Conservation (phyloP, 768 basidiomycete species). For the Amanita fuliginea region DNA sequence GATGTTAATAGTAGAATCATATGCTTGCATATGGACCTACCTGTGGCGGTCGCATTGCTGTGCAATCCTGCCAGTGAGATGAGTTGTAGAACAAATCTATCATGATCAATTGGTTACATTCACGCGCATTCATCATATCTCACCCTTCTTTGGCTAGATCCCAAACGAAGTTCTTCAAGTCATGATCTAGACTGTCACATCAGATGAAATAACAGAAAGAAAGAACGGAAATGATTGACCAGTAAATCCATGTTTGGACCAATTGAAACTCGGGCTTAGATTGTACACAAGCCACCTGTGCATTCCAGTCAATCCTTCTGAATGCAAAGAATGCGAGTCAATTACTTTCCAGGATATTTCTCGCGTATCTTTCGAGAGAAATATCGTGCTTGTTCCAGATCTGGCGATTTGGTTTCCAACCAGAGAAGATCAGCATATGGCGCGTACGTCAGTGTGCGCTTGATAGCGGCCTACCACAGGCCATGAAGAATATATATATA, state of each 20-base stretch:
- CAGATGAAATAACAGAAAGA: background rate
- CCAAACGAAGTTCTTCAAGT: constrained; percentile 81
- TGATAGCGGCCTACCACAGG: constrained; percentile 54
- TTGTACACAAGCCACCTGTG: constrained; percentile 83
- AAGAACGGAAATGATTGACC: constrained; percentile 23
- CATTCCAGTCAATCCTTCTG: constrained; percentile 1
- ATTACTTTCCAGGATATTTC: constrained; percentile 62
- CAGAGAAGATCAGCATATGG: constrained; percentile 86
- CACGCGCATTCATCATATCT: constrained; percentile 8
- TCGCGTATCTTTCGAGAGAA: constrained; percentile 71
- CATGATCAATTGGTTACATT: constrained; percentile 4
- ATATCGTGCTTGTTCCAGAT: constrained; percentile 65
- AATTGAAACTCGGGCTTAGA: constrained; percentile 90
- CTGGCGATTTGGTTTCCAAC: constrained; percentile 88
- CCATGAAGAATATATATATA: background rate
- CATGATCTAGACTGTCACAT: constrained; percentile 34
- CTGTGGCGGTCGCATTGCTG: constrained; percentile 67
- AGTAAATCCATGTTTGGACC: constrained; percentile 74
- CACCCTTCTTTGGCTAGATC: constrained; percentile 84
- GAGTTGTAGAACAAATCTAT: constrained; percentile 73
- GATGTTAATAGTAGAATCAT: constrained; percentile 3
- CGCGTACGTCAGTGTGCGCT: constrained; percentile 69
- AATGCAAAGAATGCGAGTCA: background rate
- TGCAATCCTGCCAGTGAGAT: constrained; percentile 89
- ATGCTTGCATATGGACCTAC: constrained; percentile 25